phyloP scores from a whole-genome alignment of 2,329 filamentous ascomycete species.

The Fusarium pseudocircinatum region DNA sequence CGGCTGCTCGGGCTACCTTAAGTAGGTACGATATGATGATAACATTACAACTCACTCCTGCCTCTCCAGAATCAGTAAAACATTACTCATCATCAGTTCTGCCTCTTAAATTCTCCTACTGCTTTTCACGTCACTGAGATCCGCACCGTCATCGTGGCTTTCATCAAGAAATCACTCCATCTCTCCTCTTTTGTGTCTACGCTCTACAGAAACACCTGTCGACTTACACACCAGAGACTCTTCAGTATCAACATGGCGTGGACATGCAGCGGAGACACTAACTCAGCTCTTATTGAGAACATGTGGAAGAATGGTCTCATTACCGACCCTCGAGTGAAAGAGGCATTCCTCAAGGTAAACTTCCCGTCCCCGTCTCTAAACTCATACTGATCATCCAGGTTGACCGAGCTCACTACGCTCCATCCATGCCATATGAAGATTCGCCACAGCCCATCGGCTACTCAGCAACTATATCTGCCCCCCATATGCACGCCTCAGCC shows the following conservation, averaged over 20 bases:
- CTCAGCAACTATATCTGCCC: conserved; percentile 66
- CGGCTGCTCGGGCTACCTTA: conserved; percentile 13
- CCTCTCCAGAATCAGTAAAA: background rate
- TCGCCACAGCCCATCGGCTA: conserved; percentile 65
- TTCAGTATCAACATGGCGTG: conserved; percentile 77
- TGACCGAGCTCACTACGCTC: conserved; percentile 87
- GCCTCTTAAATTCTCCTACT: no score
- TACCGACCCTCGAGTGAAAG: conserved; percentile 73
- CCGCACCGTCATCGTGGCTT: conserved; percentile 22
- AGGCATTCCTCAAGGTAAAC: conserved; percentile 79
- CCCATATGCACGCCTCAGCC: conserved; percentile 69
- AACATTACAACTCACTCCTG: conserved; percentile 7
- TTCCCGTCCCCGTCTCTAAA: background rate
- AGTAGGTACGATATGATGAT: conserved; percentile 20
- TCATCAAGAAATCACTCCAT: background rate
- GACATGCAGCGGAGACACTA: conserved; percentile 80
- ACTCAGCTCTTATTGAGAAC: conserved; percentile 81
- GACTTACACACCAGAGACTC: conserved; percentile 9
- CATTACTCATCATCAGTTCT: no score
- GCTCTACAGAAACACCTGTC: background rate
- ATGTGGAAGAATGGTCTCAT: conserved; percentile 78
- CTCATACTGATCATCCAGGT: conserved; percentile 63
- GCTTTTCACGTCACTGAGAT: no score
- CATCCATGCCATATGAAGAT: conserved; percentile 73
- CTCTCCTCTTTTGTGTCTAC: background rate